phyloP scores from a whole-genome alignment of 352 stramenopile species.

The Globisporangium carolinianum region DNA sequence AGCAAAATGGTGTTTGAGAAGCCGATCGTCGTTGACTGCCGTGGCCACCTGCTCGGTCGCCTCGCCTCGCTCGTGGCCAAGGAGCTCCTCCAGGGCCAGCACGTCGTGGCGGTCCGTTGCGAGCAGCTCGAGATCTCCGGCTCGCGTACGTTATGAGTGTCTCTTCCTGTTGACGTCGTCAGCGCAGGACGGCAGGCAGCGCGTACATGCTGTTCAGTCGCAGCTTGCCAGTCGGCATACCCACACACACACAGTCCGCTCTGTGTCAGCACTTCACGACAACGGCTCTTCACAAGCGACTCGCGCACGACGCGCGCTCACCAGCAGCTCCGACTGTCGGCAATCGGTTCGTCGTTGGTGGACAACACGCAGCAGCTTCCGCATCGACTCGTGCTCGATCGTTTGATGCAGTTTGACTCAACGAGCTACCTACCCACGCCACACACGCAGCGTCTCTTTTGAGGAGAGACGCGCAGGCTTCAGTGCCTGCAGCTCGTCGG shows the following conservation, averaged over 20 bases:
- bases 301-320: background rate
- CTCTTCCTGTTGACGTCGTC: too few species aligned
- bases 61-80: constrained; percentile 98
- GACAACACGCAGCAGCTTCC: background rate
- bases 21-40: constrained; percentile 97
- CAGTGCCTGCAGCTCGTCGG: background rate
- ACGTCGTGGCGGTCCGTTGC: constrained; percentile 97
- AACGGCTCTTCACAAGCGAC: background rate
- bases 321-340: background rate
- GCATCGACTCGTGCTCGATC: background rate
- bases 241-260: too few species aligned
- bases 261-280: too few species aligned
- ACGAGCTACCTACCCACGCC: background rate
- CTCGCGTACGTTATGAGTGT: constrained; percentile 73
- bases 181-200: too few species aligned
- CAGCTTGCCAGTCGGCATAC: too few species aligned
- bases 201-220: too few species aligned
- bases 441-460: background rate
- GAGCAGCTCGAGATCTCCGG: constrained; percentile 99
- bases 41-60: constrained; percentile 97
- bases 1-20: constrained; percentile 92
- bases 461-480: background rate
- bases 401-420: background rate
- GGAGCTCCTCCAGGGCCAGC: constrained; percentile 98
- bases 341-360: background rate